Evolutionary conservation across 306 rosid species (phyloP).

Genomic region (Corylus heterophylla): DNA sequence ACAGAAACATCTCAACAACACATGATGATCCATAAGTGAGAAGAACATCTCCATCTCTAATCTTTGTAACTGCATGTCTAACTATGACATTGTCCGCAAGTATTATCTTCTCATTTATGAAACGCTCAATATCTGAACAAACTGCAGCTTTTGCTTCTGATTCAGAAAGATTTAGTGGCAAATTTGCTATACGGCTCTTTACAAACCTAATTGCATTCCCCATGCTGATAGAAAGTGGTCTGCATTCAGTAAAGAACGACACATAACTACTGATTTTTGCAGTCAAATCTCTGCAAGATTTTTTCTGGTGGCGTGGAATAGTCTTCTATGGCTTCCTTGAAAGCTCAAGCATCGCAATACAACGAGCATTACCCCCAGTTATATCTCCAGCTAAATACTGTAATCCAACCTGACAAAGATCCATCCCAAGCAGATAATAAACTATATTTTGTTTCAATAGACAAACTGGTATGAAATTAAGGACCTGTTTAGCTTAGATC

Average conservation of each 20-base stretch:
- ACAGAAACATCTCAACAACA: constrained; percentile 74
- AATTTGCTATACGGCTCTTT: constrained; percentile 58
- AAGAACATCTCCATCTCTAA: constrained; percentile 84
- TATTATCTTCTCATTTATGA: constrained; percentile 75
- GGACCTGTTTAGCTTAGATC: background rate
- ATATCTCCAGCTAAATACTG: constrained; percentile 69
- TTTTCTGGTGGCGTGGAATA: constrained; percentile 71
- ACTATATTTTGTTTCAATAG: background rate
- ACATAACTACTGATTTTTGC: constrained; percentile 73
- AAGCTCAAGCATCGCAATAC: constrained; percentile 81
- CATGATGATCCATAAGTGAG: constrained; percentile 73
- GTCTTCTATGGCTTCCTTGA: constrained; percentile 75
- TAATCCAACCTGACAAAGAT: constrained; percentile 70
- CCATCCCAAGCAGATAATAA: constrained; percentile 13
- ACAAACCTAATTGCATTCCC: constrained; percentile 82
- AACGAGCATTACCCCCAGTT: constrained; percentile 81
- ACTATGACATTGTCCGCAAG: constrained; percentile 84
- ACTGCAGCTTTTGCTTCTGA: constrained; percentile 72
- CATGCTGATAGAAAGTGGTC: constrained; percentile 89
- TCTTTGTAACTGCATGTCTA: constrained; percentile 65
- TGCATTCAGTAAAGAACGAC: constrained; percentile 75
- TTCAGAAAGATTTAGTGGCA: constrained; percentile 58
- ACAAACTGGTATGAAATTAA: background rate
- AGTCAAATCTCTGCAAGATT: constrained; percentile 69
- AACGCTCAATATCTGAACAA: constrained; percentile 66